Conservation (phyloP, 2,329 filamentous ascomycete species). For the Ophiocordyceps camponoti-saundersi region DNA sequence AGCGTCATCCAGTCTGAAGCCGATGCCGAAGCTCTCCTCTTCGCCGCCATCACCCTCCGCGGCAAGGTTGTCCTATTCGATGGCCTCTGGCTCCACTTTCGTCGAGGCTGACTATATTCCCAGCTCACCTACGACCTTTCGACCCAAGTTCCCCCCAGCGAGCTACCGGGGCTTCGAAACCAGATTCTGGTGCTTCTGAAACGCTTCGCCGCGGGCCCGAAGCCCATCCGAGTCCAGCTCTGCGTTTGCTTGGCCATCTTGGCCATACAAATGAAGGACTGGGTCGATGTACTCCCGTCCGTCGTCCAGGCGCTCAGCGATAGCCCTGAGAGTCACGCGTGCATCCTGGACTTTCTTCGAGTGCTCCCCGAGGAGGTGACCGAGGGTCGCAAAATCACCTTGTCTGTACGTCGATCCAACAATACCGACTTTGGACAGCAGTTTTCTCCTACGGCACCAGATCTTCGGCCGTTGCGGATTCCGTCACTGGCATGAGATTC, state of each 20-base stretch:
- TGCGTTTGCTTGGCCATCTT: constrained; percentile 89
- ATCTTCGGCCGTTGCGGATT: constrained; percentile 15
- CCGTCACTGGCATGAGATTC: constrained; percentile 16
- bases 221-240: constrained; percentile 75
- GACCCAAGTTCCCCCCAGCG: constrained; percentile 63
- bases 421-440: constrained; percentile 23
- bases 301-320: constrained; percentile 65
- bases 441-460: constrained; percentile 11
- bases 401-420: constrained; percentile 78
- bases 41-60: constrained; percentile 91
- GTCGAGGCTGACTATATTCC: constrained; percentile 1
- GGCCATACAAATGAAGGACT: constrained; percentile 88
- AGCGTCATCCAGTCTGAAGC: constrained; percentile 69
- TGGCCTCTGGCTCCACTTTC: neutral
- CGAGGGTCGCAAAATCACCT: constrained; percentile 97
- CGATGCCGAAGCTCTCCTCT: constrained; percentile 75
- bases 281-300: constrained; percentile 79
- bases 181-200: constrained; percentile 72
- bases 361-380: constrained; percentile 97
- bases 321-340: constrained; percentile 63
- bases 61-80: constrained; percentile 54
- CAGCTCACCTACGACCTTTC: constrained; percentile 91
- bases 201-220: constrained; percentile 65
- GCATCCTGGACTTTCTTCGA: constrained; percentile 87
- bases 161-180: constrained; percentile 62